phyloP scores from a whole-genome alignment of 352 stramenopile genomes.

The Plasmopara halstedii region DNA sequence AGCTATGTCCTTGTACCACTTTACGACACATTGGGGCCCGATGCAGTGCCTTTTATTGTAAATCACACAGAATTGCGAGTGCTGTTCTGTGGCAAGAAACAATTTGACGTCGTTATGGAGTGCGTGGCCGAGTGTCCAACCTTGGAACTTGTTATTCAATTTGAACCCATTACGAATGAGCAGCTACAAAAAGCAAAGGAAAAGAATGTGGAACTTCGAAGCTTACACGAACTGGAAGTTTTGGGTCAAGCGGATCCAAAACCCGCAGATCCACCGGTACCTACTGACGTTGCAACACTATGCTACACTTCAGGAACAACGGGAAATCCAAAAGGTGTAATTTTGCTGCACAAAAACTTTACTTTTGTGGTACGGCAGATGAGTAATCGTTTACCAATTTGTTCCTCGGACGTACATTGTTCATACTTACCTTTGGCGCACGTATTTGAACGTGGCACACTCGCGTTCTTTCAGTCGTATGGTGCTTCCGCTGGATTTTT shows the following conservation, averaged over 20 bases:
- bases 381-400: slow-evolving; percentile 12
- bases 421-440: slow-evolving; percentile 95
- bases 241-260: slow-evolving; percentile 17
- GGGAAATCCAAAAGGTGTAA: slow-evolving; percentile 90
- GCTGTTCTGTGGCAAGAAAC: slow-evolving; percentile 34
- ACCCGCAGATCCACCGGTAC: slow-evolving; percentile 24
- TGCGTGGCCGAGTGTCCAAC: slow-evolving; percentile 24
- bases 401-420: slow-evolving; percentile 79
- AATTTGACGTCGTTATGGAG: slow-evolving; percentile 33
- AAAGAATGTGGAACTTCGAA: slow-evolving; percentile 24
- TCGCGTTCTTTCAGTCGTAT: slow-evolving; percentile 74
- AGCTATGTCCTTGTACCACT: slow-evolving; percentile 40
- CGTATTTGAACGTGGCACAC: slow-evolving; percentile 91
- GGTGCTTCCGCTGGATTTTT: slow-evolving; percentile 64
- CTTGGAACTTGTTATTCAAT: slow-evolving; percentile 32
- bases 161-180: slow-evolving; percentile 24
- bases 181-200: slow-evolving; percentile 14
- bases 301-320: slow-evolving; percentile 92
- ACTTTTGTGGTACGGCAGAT: slow-evolving; percentile 13
- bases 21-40: slow-evolving; percentile 49
- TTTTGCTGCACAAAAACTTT: slow-evolving; percentile 83
- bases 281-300: slow-evolving; percentile 82
- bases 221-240: slow-evolving; percentile 21
- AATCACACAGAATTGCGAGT: slow-evolving; percentile 48
- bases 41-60: slow-evolving; percentile 42